Percentiles rank a stretch among this genome's conserved stretches.
These are phyloP conservation scores for Pittosporum tobira DNA, from an alignment of 129 eudicot species.

Conservation along the genomic window DNA sequence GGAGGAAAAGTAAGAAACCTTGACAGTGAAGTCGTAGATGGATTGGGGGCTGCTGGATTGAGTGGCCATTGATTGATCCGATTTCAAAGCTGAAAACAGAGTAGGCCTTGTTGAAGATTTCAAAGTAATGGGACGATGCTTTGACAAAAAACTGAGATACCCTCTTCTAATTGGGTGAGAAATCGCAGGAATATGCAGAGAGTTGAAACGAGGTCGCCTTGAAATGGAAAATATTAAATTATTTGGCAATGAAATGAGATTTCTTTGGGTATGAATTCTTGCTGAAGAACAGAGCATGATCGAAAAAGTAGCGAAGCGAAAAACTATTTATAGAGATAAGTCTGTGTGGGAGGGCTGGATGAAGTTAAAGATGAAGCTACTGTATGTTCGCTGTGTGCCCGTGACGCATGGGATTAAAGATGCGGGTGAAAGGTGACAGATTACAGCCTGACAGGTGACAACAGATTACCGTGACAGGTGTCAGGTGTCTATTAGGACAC, in stretches of 20 bases:
- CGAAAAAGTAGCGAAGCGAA: no score
- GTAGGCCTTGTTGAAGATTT: not conserved
- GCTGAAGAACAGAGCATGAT: not conserved
- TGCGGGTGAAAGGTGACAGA: no score
- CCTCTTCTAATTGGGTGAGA: not conserved
- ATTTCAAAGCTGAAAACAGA: not conserved
- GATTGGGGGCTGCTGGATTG: not conserved
- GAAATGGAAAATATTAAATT: not conserved
- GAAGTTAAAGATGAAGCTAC: no score
- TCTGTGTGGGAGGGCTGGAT: no score
- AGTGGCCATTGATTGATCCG: not conserved
- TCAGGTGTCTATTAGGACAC: no score
- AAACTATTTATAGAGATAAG: no score
- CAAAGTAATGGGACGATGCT: not conserved
- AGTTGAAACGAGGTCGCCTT: not conserved
- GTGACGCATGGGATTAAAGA: no score
- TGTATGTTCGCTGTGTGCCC: no score
- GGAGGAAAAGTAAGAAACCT: not conserved
- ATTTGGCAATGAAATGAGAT: not conserved
- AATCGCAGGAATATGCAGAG: not conserved
- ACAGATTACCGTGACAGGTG: no score
- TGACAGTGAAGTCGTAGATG: not conserved
- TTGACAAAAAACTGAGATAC: not conserved
- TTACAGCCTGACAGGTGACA: no score
- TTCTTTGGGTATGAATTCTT: not conserved